Evolutionary conservation across 352 stramenopile species (phyloP).

Genomic region (Globisporangium megalacanthum): DNA sequence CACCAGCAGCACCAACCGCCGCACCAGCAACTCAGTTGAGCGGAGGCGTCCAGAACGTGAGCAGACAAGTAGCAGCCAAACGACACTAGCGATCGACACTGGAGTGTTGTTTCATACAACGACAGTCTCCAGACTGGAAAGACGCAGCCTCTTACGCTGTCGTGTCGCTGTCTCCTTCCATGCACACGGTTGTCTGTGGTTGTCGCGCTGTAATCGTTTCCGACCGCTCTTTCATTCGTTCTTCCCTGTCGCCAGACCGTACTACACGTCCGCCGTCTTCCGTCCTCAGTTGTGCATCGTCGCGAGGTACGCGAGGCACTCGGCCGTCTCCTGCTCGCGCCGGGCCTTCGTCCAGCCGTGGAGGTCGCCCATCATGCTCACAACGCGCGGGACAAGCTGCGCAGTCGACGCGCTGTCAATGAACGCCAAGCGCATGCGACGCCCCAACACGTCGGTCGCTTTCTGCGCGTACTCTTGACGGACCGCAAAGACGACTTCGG

Average conservation of each 20-base stretch:
- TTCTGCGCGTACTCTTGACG: constrained; percentile 94
- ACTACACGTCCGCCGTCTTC: neutral
- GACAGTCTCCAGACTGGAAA: too few relatives aligned
- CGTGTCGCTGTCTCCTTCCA: too few relatives aligned
- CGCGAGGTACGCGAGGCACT: constrained; percentile 71
- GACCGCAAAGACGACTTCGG: constrained; percentile 92
- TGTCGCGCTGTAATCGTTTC: too few relatives aligned
- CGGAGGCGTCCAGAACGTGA: neutral
- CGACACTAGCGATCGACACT: too few relatives aligned
- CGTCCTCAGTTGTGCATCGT: constrained; percentile 74
- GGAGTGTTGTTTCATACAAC: too few relatives aligned
- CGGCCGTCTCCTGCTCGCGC: constrained; percentile 63
- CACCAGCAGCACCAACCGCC: constrained; percentile 11
- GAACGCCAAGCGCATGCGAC: constrained; percentile 91
- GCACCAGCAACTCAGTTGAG: constrained; percentile 4
- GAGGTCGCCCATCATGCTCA: constrained; percentile 92
- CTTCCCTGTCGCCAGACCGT: neutral
- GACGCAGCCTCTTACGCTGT: too few relatives aligned
- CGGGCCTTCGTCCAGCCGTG: constrained; percentile 81
- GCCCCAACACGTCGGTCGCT: constrained; percentile 90
- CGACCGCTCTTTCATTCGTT: neutral
- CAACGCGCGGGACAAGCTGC: constrained; percentile 77
- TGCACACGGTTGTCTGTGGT: too few relatives aligned
- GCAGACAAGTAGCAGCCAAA: too few relatives aligned
- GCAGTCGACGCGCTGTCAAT: constrained; percentile 84